Conservation (phyloP, 2,329 filamentous ascomycete species). For the Pyricularia pennisetigena region DNA sequence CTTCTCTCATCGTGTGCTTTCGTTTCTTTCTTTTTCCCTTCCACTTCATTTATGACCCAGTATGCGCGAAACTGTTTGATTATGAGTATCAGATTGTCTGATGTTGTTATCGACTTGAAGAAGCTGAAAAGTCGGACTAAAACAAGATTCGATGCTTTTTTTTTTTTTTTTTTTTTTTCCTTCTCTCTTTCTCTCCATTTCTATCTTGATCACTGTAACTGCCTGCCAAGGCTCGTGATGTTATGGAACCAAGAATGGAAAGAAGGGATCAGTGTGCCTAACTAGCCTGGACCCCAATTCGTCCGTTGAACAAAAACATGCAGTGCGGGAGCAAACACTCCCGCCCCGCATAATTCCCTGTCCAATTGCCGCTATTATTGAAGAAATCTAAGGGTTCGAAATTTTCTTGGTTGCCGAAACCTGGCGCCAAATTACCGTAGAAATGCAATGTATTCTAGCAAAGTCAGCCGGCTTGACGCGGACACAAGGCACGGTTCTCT, state of each 20-base stretch:
- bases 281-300: neutral
- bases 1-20: neutral
- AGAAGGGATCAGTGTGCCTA: neutral
- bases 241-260: neutral
- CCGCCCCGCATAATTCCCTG: neutral
- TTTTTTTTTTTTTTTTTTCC: too few species aligned
- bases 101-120: neutral
- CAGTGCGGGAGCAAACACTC: neutral
- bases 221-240: neutral
- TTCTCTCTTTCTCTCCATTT: too few species aligned
- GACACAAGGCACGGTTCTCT: neutral
- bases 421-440: neutral
- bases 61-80: too few species aligned
- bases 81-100: too few species aligned
- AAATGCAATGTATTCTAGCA: neutral
- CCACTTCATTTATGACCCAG: too few species aligned
- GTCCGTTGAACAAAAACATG: neutral
- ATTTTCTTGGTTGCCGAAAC: neutral
- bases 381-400: neutral
- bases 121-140: neutral
- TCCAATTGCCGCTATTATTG: neutral
- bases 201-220: neutral
- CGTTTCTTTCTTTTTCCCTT: too few species aligned
- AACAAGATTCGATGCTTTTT: neutral
- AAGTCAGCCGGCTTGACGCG: neutral